A percentile compares a stretch with the other conserved stretches of the same genome.
Conservation (phyloP, 768 basidiomycete genomes). For the Collybia mongolica region DNA sequence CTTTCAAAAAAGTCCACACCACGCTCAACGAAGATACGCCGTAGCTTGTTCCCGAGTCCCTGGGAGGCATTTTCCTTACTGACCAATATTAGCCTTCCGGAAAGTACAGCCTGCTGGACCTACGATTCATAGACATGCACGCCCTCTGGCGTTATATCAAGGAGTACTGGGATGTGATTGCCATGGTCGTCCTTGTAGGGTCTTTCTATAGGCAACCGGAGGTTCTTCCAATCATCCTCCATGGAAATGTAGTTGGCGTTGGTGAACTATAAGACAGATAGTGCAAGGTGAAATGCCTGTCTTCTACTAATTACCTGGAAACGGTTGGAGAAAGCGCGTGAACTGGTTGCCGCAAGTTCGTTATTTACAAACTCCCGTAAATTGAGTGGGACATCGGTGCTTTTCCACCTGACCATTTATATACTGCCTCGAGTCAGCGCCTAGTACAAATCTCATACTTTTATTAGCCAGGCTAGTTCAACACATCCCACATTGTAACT, state of each 20-base stretch:
- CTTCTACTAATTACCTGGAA: no score
- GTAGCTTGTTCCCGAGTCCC: constrained; percentile 61
- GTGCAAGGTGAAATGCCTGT: no score
- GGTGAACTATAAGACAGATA: no score
- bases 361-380: no score
- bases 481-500: neutral
- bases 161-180: constrained; percentile 54
- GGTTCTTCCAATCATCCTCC: constrained; percentile 49
- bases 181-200: constrained; percentile 82
- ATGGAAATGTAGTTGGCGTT: neutral
- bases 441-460: neutral
- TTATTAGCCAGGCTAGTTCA: neutral
- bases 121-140: constrained; percentile 73
- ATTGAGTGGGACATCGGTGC: constrained; percentile 16
- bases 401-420: constrained; percentile 11
- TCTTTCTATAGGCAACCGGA: constrained; percentile 70
- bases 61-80: constrained; percentile 59
- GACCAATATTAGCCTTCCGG: constrained; percentile 13
- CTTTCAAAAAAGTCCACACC: constrained; percentile 74
- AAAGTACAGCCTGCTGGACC: constrained; percentile 21
- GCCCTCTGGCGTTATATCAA: constrained; percentile 72
- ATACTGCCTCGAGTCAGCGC: constrained; percentile 13
- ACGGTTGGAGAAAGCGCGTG: no score
- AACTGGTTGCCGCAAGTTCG: no score
- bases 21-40: constrained; percentile 71